Percentiles rank a stretch among this genome's conserved stretches.
Evolutionary conservation across 805 yeast genomes (phyloP).

Genomic region (Cyberlindnera misumaiensis): DNA sequence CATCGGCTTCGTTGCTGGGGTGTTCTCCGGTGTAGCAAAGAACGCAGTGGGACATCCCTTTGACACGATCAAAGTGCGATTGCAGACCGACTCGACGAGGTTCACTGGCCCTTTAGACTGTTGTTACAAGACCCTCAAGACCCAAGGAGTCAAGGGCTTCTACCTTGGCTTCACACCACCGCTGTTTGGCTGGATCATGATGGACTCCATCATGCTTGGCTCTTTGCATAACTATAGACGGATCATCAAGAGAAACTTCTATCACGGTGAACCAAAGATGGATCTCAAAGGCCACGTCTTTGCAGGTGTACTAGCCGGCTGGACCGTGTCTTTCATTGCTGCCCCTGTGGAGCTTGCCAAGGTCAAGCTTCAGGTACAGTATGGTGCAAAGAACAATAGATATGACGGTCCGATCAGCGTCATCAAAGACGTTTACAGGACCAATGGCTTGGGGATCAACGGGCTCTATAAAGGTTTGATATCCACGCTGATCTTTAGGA

Average conservation of each 20-base stretch:
- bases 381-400: conserved; percentile 60
- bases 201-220: conserved; percentile 91
- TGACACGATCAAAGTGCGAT: conserved; percentile 81
- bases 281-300: conserved; percentile 70
- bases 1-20: conserved; percentile 83
- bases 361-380: conserved; percentile 85
- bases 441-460: conserved; percentile 48
- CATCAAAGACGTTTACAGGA: conserved; percentile 45
- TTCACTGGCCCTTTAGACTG: conserved; percentile 84
- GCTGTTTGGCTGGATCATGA: conserved; percentile 84
- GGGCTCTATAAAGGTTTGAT: conserved; percentile 77
- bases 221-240: conserved; percentile 73
- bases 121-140: conserved; percentile 57
- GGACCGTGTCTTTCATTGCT: conserved; percentile 92
- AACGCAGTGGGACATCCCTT: conserved; percentile 91
- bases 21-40: conserved; percentile 80
- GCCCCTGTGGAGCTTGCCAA: conserved; percentile 90
- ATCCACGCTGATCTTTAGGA: conserved; percentile 83
- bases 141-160: conserved; percentile 75
- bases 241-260: conserved; percentile 56
- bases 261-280: conserved; percentile 49
- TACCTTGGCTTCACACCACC: conserved; percentile 94
- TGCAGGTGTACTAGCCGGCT: conserved; percentile 76
- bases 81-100: conserved; percentile 68
- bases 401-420: conserved; percentile 83